Evolutionary conservation across 2,329 filamentous ascomycete species (phyloP).

Genomic region (Cladosporium cucumerinum): DNA sequence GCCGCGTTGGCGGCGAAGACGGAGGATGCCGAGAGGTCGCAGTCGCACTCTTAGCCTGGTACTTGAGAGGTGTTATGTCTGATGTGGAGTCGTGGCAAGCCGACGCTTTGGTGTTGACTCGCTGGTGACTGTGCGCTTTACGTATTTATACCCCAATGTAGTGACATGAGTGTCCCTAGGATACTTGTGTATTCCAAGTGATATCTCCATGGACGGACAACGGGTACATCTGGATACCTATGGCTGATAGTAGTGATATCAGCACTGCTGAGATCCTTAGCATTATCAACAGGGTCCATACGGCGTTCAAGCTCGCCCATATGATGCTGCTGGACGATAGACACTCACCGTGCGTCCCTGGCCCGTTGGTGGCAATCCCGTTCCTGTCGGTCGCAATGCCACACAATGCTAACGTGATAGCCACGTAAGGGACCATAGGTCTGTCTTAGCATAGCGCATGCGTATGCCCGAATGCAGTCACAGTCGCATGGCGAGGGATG

Average conservation of each 20-base stretch:
- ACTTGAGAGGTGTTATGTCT: not conserved
- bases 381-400: too few species aligned
- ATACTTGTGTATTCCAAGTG: not conserved
- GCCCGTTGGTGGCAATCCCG: too few species aligned
- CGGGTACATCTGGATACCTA: not conserved
- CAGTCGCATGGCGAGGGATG: not conserved
- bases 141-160: not conserved
- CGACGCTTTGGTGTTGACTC: not conserved
- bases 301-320: too few species aligned
- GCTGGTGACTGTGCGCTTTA: not conserved
- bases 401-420: too few species aligned
- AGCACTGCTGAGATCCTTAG: not conserved
- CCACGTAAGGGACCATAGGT: too few species aligned
- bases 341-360: too few species aligned
- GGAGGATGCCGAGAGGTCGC: slow-evolving; percentile 1
- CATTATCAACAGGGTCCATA: too few species aligned
- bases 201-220: not conserved
- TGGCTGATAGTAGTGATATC: not conserved
- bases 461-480: not conserved
- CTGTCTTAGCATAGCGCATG: not conserved
- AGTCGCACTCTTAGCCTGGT: not conserved
- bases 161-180: not conserved
- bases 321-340: too few species aligned
- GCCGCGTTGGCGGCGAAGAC: slow-evolving; percentile 13
- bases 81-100: not conserved